Percentiles rank a stretch among this genome's conserved stretches.
Evolutionary conservation across 2,329 filamentous ascomycete species (phyloP).

Genomic region (Beauveria brongniartii): DNA sequence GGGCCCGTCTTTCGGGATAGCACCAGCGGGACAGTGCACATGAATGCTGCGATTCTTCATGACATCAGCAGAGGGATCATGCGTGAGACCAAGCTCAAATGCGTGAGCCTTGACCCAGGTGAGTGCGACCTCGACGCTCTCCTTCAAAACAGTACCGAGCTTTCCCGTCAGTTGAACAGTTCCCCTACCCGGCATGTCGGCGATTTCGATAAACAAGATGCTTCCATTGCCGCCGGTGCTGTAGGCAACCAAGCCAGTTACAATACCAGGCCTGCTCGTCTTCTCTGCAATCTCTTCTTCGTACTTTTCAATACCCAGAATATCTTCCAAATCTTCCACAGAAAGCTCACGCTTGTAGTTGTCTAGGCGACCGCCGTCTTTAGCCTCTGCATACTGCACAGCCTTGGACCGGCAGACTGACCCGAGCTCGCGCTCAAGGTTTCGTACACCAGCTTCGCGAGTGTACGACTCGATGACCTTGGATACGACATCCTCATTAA

Average conservation of each 20-base stretch:
- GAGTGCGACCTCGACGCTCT: constrained; percentile 90
- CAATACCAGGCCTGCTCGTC: constrained; percentile 74
- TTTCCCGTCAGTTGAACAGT: constrained; percentile 93
- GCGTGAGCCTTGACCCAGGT: constrained; percentile 97
- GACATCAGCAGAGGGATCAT: constrained; percentile 77
- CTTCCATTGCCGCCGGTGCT: constrained; percentile 86
- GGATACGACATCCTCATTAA: constrained; percentile 78
- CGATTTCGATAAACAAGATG: constrained; percentile 96
- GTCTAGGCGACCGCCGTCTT: constrained; percentile 60
- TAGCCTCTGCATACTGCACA: constrained; percentile 87
- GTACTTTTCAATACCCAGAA: constrained; percentile 86
- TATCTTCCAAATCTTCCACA: constrained; percentile 76
- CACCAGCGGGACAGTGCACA: constrained; percentile 90
- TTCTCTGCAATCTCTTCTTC: constrained; percentile 94
- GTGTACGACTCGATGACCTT: constrained; percentile 97
- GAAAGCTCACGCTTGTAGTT: constrained; percentile 68
- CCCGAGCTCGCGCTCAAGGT: constrained; percentile 90
- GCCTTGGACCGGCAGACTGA: constrained; percentile 92
- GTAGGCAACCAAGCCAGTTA: constrained; percentile 94
- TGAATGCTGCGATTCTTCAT: constrained; percentile 94
- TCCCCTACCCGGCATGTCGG: constrained; percentile 90
- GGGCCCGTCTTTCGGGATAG: constrained; percentile 87
- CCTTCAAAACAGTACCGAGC: constrained; percentile 92
- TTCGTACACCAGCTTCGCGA: constrained; percentile 90
- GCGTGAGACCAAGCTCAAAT: constrained; percentile 77